These are phyloP conservation scores for Coemansia asiatica DNA, from an alignment of 192 early-diverging fungal genomes.

Conservation along the genomic window DNA sequence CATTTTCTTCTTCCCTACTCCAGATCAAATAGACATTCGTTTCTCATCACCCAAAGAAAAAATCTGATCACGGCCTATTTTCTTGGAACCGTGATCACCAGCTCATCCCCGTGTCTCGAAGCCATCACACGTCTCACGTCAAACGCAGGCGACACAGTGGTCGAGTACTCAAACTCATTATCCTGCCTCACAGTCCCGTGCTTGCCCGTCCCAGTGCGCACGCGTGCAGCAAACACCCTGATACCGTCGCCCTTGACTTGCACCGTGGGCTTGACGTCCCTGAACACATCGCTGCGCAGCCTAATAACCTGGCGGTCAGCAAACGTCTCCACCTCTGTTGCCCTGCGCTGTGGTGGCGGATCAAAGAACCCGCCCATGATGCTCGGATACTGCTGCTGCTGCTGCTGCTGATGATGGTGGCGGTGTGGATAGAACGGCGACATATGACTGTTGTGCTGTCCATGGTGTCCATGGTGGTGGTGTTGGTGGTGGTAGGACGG, in stretches of 20 bases:
- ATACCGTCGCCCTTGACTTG: constrained; percentile 25
- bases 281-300: constrained; percentile 25
- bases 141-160: constrained; percentile 17
- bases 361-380: constrained; percentile 9
- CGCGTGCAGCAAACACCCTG: constrained; percentile 18
- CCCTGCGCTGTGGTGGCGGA: background rate
- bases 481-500: background rate
- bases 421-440: constrained; percentile 16
- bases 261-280: constrained; percentile 19
- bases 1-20: too few relatives aligned
- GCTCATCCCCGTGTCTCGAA: constrained; percentile 18
- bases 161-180: constrained; percentile 32
- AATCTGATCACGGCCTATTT: constrained; percentile 1
- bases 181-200: background rate
- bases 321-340: constrained; percentile 17
- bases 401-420: background rate
- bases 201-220: background rate
- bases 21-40: too few relatives aligned
- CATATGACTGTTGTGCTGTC: background rate
- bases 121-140: constrained; percentile 22
- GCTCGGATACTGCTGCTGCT: background rate
- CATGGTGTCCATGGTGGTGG: background rate
- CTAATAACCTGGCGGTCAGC: constrained; percentile 20
- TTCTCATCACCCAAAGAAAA: too few relatives aligned
- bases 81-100: constrained; percentile 28